These are phyloP conservation scores for Miscanthus sacchariflorus DNA, from an alignment of 202 grass and related monocot species.

Conservation along the genomic window DNA sequence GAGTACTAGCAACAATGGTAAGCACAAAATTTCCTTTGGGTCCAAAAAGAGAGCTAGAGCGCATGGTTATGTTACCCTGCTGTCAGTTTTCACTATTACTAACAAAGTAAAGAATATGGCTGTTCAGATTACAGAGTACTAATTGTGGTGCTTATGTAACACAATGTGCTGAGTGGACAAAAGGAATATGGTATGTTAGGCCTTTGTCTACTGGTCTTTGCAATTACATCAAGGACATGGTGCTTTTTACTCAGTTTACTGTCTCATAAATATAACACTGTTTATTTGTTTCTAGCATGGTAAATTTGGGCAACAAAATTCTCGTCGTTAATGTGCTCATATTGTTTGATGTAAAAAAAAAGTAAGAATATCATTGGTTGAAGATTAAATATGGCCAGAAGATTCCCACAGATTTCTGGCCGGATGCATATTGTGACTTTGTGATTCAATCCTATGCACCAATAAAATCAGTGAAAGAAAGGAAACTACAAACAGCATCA, in stretches of 20 bases:
- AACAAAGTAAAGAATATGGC: slow-evolving; percentile 12
- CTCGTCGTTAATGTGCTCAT: neutral
- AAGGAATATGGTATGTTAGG: neutral
- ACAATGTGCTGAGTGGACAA: neutral
- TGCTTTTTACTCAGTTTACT: neutral
- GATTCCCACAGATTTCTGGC: slow-evolving; percentile 10
- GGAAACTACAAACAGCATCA: neutral
- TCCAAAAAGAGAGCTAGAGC: neutral
- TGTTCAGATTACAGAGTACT: neutral
- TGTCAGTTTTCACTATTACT: neutral
- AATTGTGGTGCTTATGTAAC: neutral
- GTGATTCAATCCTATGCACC: neutral
- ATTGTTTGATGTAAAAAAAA: neutral
- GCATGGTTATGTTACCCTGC: neutral
- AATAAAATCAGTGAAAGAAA: slow-evolving; percentile 13
- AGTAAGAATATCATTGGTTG: neutral
- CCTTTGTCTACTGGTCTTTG: neutral
- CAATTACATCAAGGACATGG: neutral
- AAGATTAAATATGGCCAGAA: neutral
- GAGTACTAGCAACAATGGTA: neutral
- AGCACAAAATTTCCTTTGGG: neutral
- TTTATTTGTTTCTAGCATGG: neutral
- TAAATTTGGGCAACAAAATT: neutral
- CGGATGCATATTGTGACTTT: neutral
- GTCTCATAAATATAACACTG: neutral